These are phyloP conservation scores for Starmerella powellii DNA, from an alignment of 805 yeast species.

Conservation along the genomic window DNA sequence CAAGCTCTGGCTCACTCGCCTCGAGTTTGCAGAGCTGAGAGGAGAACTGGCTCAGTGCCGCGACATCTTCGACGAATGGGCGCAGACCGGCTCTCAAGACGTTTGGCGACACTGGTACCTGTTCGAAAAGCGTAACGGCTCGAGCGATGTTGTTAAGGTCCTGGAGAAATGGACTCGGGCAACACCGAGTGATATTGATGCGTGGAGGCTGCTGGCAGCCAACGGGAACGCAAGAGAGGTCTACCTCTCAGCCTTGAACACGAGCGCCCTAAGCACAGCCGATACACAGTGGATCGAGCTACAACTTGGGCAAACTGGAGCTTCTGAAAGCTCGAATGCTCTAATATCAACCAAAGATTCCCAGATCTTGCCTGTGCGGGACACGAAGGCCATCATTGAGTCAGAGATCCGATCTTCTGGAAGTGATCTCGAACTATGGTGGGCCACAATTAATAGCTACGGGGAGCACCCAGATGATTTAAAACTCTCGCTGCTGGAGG, in stretches of 20 bases:
- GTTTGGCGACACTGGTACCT: constrained; percentile 7
- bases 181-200: background rate
- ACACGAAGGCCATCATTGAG: no score
- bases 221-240: no score
- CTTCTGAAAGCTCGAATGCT: no score
- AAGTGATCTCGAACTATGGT: constrained; percentile 58
- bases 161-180: constrained; percentile 2
- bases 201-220: no score
- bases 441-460: constrained; percentile 42
- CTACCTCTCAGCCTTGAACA: no score
- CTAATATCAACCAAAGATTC: no score
- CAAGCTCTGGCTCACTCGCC: constrained; percentile 76
- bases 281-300: no score
- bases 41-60: constrained; percentile 53
- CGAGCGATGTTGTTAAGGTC: background rate
- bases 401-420: constrained; percentile 1
- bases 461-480: constrained; percentile 26
- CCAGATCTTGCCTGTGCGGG: background rate
- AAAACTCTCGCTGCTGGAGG: constrained; percentile 30
- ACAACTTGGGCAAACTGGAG: no score
- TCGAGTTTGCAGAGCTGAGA: constrained; percentile 69
- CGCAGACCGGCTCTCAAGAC: constrained; percentile 26
- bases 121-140: constrained; percentile 5
- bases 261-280: no score
- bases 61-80: constrained; percentile 65